Conservation (phyloP, 1,284 basidiomycete species). For the Fomitiporia mediterranea region DNA sequence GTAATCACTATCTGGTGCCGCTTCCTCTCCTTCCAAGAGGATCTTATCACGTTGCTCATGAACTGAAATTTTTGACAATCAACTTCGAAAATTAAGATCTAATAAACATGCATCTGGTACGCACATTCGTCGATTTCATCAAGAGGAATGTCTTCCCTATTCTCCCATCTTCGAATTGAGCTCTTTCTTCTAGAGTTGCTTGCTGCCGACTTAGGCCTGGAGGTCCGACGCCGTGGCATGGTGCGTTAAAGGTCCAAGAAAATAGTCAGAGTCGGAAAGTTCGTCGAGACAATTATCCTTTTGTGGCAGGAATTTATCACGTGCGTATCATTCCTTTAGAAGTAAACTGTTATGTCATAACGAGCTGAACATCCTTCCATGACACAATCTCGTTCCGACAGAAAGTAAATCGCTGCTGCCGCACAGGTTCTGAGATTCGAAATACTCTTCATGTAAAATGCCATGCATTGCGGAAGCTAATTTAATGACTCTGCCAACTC, state of each 20-base stretch:
- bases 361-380: no score
- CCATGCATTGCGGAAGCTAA: not conserved
- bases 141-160: conserved; percentile 57
- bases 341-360: not conserved
- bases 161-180: conserved; percentile 57
- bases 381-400: no score
- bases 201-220: conserved; percentile 25
- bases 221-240: conserved; percentile 32
- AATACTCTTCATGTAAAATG: no score
- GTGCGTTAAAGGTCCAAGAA: not conserved
- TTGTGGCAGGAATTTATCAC: not conserved
- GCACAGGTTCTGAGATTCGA: no score
- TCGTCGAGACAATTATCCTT: not conserved
- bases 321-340: not conserved
- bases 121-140: conserved; percentile 75
- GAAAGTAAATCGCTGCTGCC: no score
- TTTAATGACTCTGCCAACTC: not conserved
- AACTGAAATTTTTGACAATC: no score
- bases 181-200: conserved; percentile 37
- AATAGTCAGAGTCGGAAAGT: not conserved
- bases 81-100: not conserved
- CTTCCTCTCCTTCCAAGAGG: conserved; percentile 58
- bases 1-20: conserved; percentile 36
- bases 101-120: conserved; percentile 1
- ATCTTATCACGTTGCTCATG: conserved; percentile 74